Evolutionary conservation across 2,329 filamentous ascomycete genomes (phyloP).

Genomic region (Neoascochyta sp.): DNA sequence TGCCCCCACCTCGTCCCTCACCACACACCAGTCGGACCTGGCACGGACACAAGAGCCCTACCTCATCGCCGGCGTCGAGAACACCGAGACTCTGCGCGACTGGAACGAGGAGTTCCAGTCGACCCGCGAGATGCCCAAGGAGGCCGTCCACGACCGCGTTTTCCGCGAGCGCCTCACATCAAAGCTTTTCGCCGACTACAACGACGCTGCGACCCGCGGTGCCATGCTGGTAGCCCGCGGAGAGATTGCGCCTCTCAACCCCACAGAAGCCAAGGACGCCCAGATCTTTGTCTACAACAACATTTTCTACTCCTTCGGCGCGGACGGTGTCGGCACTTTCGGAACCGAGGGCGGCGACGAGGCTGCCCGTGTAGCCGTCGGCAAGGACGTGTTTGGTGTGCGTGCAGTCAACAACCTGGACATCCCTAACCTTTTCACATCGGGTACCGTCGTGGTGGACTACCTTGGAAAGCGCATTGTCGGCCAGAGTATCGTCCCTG

Average conservation of each 20-base stretch:
- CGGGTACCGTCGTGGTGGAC: constrained; percentile 92
- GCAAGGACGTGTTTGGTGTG: constrained; percentile 93
- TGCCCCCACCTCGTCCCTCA: constrained; percentile 59
- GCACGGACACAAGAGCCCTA: constrained; percentile 91
- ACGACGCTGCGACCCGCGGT: constrained; percentile 87
- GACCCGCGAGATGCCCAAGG: constrained; percentile 87
- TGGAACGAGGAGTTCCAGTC: constrained; percentile 99
- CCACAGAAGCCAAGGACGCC: constrained; percentile 84
- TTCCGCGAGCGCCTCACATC: constrained; percentile 91
- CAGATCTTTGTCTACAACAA: constrained; percentile 99
- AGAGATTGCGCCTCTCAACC: constrained; percentile 90
- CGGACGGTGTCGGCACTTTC: constrained; percentile 95
- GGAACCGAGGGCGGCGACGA: constrained; percentile 95
- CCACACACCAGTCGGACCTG: constrained; percentile 74
- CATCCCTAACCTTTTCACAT: constrained; percentile 89
- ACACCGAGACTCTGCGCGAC: constrained; percentile 88
- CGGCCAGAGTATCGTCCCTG: constrained; percentile 95
- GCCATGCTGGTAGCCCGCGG: constrained; percentile 89
- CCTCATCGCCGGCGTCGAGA: constrained; percentile 84
- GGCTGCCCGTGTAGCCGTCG: constrained; percentile 89
- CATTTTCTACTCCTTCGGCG: constrained; percentile 98
- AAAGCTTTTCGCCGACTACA: constrained; percentile 97
- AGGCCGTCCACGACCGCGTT: constrained; percentile 90
- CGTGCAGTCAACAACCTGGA: constrained; percentile 96
- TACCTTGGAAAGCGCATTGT: constrained; percentile 97